Conservation (phyloP, 768 basidiomycete species). For the Pleurotus platypus region DNA sequence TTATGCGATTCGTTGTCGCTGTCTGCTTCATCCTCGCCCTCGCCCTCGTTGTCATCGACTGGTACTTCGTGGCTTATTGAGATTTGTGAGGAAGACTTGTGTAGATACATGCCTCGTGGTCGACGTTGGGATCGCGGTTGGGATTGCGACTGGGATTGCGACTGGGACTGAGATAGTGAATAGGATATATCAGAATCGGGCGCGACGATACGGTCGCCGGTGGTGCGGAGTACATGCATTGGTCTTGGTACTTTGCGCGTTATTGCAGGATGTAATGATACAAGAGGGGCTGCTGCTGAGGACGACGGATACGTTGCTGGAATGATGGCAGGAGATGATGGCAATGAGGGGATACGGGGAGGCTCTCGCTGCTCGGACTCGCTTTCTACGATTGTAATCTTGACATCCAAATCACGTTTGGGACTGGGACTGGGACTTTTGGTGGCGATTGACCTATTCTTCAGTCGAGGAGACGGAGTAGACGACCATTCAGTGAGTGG, state of each 20-base stretch:
- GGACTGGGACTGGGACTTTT: background rate
- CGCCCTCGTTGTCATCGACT: background rate
- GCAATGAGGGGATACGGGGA: background rate
- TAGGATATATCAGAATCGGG: conserved; percentile 7
- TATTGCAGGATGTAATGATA: background rate
- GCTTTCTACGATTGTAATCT: background rate
- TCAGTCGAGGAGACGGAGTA: background rate
- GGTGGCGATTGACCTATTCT: background rate
- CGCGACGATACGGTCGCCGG: conserved; percentile 1
- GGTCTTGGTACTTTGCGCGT: conserved; percentile 2
- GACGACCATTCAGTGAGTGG: background rate
- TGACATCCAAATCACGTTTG: background rate
- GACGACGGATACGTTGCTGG: background rate
- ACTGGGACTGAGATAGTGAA: conserved; percentile 22
- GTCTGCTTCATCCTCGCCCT: background rate
- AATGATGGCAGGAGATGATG: background rate
- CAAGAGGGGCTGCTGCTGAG: background rate
- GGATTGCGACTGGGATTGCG: conserved; percentile 35
- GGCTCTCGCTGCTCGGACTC: background rate
- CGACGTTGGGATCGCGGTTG: conserved; percentile 1
- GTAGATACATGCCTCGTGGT: too few relatives aligned
- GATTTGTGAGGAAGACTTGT: background rate
- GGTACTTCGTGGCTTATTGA: background rate
- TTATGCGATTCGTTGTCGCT: background rate
- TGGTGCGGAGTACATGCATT: background rate